These are phyloP conservation scores for Penicillium sp. DNA, from an alignment of 2,329 filamentous ascomycete genomes.

Conservation along the genomic window DNA sequence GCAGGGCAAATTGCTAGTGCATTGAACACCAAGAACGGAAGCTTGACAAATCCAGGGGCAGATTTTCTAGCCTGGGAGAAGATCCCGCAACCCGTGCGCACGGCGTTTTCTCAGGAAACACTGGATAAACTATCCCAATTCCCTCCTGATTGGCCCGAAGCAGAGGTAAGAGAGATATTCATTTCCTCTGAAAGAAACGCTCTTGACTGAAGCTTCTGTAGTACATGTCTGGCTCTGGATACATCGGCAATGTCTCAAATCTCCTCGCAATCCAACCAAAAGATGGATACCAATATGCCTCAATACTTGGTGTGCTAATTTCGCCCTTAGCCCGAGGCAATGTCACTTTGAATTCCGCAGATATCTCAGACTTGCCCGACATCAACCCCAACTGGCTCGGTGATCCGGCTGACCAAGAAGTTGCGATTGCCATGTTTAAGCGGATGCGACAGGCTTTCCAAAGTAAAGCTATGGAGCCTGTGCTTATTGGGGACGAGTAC, in stretches of 20 bases:
- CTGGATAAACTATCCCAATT: constrained; percentile 23
- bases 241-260: constrained; percentile 26
- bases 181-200: too few relatives aligned
- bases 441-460: constrained; percentile 42
- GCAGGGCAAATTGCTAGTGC: constrained; percentile 11
- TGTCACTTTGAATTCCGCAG: constrained; percentile 37
- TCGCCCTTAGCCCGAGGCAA: constrained; percentile 47
- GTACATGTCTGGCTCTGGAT: constrained; percentile 29
- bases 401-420: constrained; percentile 43
- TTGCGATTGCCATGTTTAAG: constrained; percentile 46
- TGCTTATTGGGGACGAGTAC: constrained; percentile 39
- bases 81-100: constrained; percentile 25
- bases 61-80: constrained; percentile 37
- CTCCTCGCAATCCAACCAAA: constrained; percentile 18
- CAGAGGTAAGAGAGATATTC: constrained; percentile 25
- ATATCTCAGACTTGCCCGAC: constrained; percentile 37
- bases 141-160: constrained; percentile 39
- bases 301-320: constrained; percentile 24
- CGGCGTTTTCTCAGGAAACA: constrained; percentile 19
- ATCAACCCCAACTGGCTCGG: constrained; percentile 51
- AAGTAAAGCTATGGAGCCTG: constrained; percentile 27
- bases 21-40: constrained; percentile 19
- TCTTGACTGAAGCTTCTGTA: constrained; percentile 1
- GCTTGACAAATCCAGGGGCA: constrained; percentile 25
- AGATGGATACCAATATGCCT: constrained; percentile 29